These are phyloP conservation scores for Alternaria brassicicola DNA, from an alignment of 2,329 filamentous ascomycete genomes.

Conservation along the genomic window DNA sequence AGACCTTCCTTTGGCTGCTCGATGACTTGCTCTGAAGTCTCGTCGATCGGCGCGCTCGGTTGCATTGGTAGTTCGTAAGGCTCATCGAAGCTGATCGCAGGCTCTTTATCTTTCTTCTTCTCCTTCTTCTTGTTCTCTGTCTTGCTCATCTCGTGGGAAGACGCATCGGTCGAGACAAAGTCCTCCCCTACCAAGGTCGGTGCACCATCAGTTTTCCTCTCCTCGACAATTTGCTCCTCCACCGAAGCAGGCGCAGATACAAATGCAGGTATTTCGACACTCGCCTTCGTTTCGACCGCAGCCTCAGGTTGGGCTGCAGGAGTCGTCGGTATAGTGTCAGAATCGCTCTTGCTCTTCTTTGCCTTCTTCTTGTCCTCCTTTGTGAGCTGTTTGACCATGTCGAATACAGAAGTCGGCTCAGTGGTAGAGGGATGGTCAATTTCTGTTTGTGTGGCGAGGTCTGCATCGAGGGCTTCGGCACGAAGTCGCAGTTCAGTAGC, in stretches of 20 bases:
- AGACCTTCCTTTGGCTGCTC: not conserved
- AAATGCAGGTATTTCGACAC: slow-evolving; percentile 15
- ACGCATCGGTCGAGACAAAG: not conserved
- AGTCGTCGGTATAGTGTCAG: slow-evolving; percentile 32
- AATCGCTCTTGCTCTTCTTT: slow-evolving; percentile 27
- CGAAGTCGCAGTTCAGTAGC: slow-evolving; percentile 34
- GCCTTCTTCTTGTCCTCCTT: slow-evolving; percentile 40
- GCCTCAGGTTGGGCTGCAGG: slow-evolving; percentile 28
- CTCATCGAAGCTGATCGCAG: slow-evolving; percentile 14
- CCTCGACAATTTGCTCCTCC: slow-evolving; percentile 17
- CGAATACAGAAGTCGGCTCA: slow-evolving; percentile 31
- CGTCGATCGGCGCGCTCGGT: not conserved
- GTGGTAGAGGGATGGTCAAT: slow-evolving; percentile 18
- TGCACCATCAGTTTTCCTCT: slow-evolving; percentile 17
- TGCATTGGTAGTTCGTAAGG: slow-evolving; percentile 1
- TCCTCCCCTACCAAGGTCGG: slow-evolving; percentile 4
- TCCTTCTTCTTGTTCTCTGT: slow-evolving; percentile 24
- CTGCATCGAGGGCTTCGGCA: slow-evolving; percentile 33
- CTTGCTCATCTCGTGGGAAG: slow-evolving; percentile 28
- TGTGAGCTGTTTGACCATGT: slow-evolving; percentile 34
- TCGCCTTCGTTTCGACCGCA: slow-evolving; percentile 30
- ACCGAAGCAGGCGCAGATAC: not conserved
- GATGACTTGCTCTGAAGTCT: not conserved
- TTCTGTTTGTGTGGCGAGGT: slow-evolving; percentile 17
- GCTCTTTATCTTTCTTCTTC: slow-evolving; percentile 26